These are phyloP conservation scores for Pseudocercospora ulei DNA, from an alignment of 2,329 filamentous ascomycete species.

Conservation along the genomic window DNA sequence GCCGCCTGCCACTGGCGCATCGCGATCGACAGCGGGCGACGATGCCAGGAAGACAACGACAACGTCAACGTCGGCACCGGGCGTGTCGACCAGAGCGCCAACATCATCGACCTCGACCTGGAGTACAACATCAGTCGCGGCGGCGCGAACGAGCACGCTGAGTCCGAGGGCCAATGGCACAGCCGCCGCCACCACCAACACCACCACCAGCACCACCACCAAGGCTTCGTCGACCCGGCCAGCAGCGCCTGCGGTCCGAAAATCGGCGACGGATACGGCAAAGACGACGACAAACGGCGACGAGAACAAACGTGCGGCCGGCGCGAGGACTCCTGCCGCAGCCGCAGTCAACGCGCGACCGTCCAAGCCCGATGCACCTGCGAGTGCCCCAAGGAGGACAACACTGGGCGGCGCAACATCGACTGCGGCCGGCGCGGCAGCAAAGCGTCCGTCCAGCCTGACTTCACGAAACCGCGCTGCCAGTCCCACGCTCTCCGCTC, in stretches of 20 bases:
- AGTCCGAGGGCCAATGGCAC: constrained; percentile 16
- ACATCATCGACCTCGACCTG: constrained; percentile 6
- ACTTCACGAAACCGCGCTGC: constrained; percentile 11
- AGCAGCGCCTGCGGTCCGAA: constrained; percentile 12
- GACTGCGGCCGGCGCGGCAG: constrained; percentile 9
- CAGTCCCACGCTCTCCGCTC: constrained; percentile 5
- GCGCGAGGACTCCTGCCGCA: constrained; percentile 9
- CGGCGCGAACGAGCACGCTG: constrained; percentile 17
- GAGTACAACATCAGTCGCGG: constrained; percentile 7
- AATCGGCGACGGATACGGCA: constrained; percentile 10
- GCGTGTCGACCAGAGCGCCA: constrained; percentile 7
- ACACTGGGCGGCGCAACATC: constrained; percentile 13
- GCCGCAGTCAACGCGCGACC: constrained; percentile 14
- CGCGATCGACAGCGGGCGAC: constrained; percentile 1
- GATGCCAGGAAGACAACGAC: constrained; percentile 10
- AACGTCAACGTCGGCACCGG: constrained; percentile 6
- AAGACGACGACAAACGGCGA: constrained; percentile 4
- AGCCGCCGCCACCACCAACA: constrained; percentile 18
- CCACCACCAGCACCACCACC: constrained; percentile 12
- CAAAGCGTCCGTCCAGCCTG: constrained; percentile 15
- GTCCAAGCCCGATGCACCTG: constrained; percentile 8
- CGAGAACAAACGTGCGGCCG: constrained; percentile 11
- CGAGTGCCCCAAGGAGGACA: constrained; percentile 11
- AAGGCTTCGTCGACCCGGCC: constrained; percentile 9
- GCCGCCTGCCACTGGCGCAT: constrained; percentile 8